phyloP scores from a whole-genome alignment of 2,329 filamentous ascomycete species.

The Diaporthe nobilis region DNA sequence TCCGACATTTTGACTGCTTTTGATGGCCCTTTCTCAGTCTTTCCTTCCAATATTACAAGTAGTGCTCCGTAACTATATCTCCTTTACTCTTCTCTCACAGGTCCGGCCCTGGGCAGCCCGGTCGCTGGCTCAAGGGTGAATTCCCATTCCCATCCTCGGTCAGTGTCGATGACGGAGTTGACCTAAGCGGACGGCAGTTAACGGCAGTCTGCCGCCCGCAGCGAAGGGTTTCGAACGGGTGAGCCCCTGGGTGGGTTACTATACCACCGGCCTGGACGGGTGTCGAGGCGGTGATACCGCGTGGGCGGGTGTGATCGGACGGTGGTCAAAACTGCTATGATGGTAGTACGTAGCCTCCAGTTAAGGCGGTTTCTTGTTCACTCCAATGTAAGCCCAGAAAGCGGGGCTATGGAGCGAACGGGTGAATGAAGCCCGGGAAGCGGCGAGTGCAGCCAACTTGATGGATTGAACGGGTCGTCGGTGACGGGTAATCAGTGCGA shows the following conservation, averaged over 20 bases:
- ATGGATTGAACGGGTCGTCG: constrained; percentile 43
- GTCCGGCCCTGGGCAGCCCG: constrained; percentile 37
- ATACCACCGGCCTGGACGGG: constrained; percentile 29
- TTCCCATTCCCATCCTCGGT: constrained; percentile 42
- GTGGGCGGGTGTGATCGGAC: neutral
- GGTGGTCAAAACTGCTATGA: constrained; percentile 4
- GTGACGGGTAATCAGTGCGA: constrained; percentile 9
- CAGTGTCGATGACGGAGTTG: constrained; percentile 27
- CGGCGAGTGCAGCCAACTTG: constrained; percentile 60
- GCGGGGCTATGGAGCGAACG: constrained; percentile 93
- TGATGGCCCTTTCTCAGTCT: neutral
- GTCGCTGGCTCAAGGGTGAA: constrained; percentile 39
- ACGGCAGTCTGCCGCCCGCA: constrained; percentile 52
- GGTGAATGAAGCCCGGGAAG: constrained; percentile 79
- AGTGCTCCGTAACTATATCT: constrained; percentile 17
- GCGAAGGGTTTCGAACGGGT: constrained; percentile 39
- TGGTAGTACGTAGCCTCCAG: constrained; percentile 58
- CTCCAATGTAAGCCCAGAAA: constrained; percentile 95
- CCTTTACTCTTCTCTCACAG: constrained; percentile 16
- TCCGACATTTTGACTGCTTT: constrained; percentile 74
- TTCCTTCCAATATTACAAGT: constrained; percentile 11
- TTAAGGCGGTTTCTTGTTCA: constrained; percentile 99
- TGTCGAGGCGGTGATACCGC: neutral
- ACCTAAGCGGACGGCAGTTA: constrained; percentile 52
- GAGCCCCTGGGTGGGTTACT: constrained; percentile 15